Base-by-base conservation (phyloP, 2,329 filamentous ascomycete genomes). In the Sporothrix curviconia region DNA sequence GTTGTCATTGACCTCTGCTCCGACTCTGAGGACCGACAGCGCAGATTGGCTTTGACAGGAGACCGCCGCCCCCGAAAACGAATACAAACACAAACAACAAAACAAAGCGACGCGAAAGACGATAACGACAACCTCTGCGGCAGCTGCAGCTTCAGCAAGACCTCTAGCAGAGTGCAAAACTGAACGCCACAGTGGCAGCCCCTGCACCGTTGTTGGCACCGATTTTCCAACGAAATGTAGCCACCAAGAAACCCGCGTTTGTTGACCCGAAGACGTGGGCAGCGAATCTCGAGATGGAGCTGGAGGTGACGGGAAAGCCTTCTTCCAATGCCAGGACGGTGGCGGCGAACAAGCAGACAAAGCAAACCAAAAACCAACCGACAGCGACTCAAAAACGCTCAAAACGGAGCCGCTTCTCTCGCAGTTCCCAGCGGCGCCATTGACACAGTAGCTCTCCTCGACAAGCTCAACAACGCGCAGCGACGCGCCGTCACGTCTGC, bases 401-500 rank as follows among this genome's bases (percentile, higher is more conserved):
- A n/a, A n/a, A n/a, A n/a, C n/a, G n/a, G n/a, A n/a, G n/a, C n/a
- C n/a, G n/a, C n/a, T n/a, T n/a, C n/a, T n/a, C n/a, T n/a, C n/a
- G n/a, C n/a, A n/a, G n/a, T n/a, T n/a, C n/a, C n/a, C n/a, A n/a
- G n/a, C n/a, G n/a, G n/a, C n/a, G n/a, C n/a, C n/a, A n/a, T n/a
- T n/a, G n/a, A n/a, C n/a, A n/a, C n/a, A n/a, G n/a, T n/a, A n/a
- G 25, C 43, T 5, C 17, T 60, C 55, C 51, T 84, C 59, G 66
- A 69, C 56, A 77, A 74, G 46, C 71, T 84, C 30, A 84, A 84
- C 62, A 64, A 72, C 39, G 81, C 81, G 15, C 81, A 84, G 68
- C 70, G 74, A 25, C 77, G 75, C 9, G 81, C 81, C 3, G 81
- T 84, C 32, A 79, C 75, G 19, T 82, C 81, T 5, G 64, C 69